Evolutionary conservation across 805 yeast species (phyloP).

Genomic region (Saturnispora saitoi): DNA sequence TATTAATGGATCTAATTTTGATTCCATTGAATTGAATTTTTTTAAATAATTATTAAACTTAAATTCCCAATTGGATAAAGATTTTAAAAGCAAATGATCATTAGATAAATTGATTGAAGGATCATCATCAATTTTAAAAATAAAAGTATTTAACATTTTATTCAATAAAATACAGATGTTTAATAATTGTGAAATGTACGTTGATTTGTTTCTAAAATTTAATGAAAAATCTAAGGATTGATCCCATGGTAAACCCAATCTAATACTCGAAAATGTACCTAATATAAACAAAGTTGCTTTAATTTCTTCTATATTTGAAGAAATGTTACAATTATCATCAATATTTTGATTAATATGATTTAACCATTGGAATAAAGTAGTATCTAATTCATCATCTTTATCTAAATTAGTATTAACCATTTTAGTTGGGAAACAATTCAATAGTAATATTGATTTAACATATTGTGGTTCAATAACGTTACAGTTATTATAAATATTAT

Average conservation of each 20-base stretch:
- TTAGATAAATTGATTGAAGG: background rate
- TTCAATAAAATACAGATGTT: slow-evolving; percentile 16
- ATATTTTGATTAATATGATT: slow-evolving; percentile 15
- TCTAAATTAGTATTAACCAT: slow-evolving; percentile 3
- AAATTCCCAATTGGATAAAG: slow-evolving; percentile 21
- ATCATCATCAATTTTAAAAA: slow-evolving; percentile 10
- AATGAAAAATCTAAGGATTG: slow-evolving; percentile 14
- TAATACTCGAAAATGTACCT: slow-evolving; percentile 22
- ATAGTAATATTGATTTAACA: slow-evolving; percentile 21
- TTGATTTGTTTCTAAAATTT: slow-evolving; percentile 12
- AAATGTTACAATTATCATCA: slow-evolving; percentile 10
- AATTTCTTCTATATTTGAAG: slow-evolving; percentile 14
- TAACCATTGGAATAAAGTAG: slow-evolving; percentile 19
- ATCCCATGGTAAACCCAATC: slow-evolving; percentile 24
- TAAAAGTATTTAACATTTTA: slow-evolving; percentile 18
- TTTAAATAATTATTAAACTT: slow-evolving; percentile 12
- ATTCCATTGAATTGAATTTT: background rate
- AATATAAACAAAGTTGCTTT: slow-evolving; percentile 22
- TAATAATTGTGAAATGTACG: slow-evolving; percentile 17
- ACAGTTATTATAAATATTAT: background rate
- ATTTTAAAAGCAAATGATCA: slow-evolving; percentile 15
- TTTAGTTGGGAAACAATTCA: slow-evolving; percentile 23
- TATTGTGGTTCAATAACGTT: background rate
- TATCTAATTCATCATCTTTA: slow-evolving; percentile 16
- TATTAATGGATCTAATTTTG: slow-evolving; percentile 2